Conservation (phyloP, 306 rosid genomes). For the Vachellia collinsii region DNA sequence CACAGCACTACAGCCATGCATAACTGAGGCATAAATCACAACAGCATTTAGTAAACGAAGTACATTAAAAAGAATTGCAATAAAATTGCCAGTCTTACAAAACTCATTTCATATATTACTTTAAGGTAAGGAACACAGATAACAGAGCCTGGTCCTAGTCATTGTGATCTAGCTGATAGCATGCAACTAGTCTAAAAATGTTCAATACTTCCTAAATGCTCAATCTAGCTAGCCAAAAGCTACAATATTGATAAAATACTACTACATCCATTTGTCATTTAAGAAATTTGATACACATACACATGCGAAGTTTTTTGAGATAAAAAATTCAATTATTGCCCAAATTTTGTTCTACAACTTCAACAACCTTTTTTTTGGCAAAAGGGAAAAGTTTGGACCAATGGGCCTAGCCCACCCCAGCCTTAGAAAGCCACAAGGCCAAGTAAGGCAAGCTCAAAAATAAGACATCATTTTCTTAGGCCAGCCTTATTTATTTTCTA, state of each 20-base stretch:
- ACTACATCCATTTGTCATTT: not conserved
- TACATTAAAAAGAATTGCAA: constrained; percentile 21
- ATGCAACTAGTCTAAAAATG: not conserved
- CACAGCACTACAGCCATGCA: constrained; percentile 10
- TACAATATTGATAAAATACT: not conserved
- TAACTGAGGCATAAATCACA: not conserved
- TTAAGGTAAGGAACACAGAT: constrained; percentile 19
- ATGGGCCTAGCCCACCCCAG: not conserved
- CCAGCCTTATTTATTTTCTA: not conserved
- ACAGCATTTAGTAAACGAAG: constrained; percentile 17
- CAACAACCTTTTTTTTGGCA: not conserved
- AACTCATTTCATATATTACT: not conserved
- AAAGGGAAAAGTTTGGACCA: not conserved
- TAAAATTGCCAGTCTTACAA: constrained; percentile 7
- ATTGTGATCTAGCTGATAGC: constrained; percentile 1
- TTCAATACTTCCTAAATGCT: not conserved
- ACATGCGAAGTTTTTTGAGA: not conserved
- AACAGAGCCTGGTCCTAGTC: not conserved
- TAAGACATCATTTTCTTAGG: not conserved
- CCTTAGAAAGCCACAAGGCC: not conserved
- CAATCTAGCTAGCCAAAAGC: not conserved
- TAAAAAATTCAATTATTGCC: not conserved
- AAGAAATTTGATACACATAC: not conserved
- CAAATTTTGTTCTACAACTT: constrained; percentile 1
- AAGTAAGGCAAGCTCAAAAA: not conserved